Conservation (phyloP, 495 filamentous ascomycete genomes). For the Penicillium antarcticum region DNA sequence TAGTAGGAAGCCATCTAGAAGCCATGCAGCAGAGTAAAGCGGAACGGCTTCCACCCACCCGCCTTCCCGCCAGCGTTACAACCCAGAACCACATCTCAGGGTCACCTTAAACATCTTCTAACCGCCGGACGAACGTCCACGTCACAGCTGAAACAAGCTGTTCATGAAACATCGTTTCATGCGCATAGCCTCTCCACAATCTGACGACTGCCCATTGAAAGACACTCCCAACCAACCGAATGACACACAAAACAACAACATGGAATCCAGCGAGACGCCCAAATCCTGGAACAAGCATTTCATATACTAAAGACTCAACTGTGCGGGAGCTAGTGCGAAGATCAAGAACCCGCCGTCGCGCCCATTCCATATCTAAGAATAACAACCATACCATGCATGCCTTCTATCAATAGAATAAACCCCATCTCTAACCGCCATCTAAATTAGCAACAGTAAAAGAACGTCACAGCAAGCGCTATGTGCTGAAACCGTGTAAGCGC, state of each 20-base stretch:
- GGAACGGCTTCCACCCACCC: no score
- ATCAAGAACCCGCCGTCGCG: neutral
- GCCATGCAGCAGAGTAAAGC: no score
- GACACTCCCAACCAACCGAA: neutral
- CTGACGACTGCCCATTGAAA: neutral
- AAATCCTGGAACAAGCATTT: neutral
- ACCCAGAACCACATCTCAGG: neutral
- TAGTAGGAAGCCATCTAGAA: no score
- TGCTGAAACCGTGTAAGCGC: constrained; percentile 10
- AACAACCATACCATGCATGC: neutral
- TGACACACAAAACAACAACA: neutral
- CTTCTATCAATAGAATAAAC: constrained; percentile 12
- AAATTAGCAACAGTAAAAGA: neutral
- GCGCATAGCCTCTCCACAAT: neutral
- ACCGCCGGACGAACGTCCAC: neutral
- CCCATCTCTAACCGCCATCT: no score
- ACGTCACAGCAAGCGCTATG: constrained; percentile 7
- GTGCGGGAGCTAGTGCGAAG: neutral
- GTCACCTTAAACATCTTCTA: neutral
- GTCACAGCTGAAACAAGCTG: neutral
- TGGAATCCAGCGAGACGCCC: constrained; percentile 3
- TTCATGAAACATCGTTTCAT: neutral
- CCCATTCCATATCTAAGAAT: neutral
- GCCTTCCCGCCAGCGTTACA: neutral
- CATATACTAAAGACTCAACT: no score